Conservation (phyloP, 164 flowering plant genomes). For the Umbilicus rupestris region DNA sequence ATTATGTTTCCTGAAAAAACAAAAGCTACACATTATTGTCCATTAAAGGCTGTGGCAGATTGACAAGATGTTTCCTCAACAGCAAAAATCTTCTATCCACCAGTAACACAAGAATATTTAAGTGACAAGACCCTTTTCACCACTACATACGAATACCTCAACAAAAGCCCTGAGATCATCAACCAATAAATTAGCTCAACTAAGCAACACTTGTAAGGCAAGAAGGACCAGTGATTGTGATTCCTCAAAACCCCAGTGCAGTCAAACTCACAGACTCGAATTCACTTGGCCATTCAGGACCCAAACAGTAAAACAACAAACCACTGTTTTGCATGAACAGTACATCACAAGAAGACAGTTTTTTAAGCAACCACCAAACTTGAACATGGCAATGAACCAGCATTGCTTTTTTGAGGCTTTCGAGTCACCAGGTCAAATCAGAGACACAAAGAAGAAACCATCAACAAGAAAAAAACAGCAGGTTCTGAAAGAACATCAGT, state of each 20-base stretch:
- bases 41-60: not conserved
- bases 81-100: not conserved
- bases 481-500: not conserved
- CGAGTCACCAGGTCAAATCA: not conserved
- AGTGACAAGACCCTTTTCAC: conserved; percentile 2
- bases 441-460: not conserved
- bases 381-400: not conserved
- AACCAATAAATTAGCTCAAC: not conserved
- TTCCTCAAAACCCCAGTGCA: no score
- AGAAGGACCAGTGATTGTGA: no score
- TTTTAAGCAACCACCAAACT: not conserved
- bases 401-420: not conserved
- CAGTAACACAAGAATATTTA: not conserved
- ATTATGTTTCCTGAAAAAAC: not conserved
- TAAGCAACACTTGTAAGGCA: no score
- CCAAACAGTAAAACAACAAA: conserved; percentile 4
- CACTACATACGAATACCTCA: not conserved
- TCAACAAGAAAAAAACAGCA: not conserved
- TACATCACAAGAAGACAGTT: conserved; percentile 1
- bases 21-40: conserved; percentile 1
- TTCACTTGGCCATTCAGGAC: not conserved
- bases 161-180: conserved; percentile 2
- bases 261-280: not conserved
- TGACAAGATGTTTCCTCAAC: conserved; percentile 4
- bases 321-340: not conserved